Conservation (phyloP, 108 stramenopile species). For the Stephanodiscus minutulus region DNA sequence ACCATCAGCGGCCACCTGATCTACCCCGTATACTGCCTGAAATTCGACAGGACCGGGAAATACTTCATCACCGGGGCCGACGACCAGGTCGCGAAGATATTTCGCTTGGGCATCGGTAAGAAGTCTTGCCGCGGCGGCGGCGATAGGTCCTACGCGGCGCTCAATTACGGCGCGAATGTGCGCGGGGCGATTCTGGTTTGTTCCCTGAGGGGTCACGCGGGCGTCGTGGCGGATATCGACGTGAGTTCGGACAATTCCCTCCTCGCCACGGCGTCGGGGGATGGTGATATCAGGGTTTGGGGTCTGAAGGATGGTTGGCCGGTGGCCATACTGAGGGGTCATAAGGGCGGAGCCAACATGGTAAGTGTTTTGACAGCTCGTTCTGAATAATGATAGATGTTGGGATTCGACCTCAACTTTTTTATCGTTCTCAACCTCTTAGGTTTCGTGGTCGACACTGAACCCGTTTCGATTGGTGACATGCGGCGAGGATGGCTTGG, state of each 20-base stretch:
- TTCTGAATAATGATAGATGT: slow-evolving; percentile 3
- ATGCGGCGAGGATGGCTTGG: slow-evolving; percentile 75
- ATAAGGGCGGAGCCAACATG: slow-evolving; percentile 82
- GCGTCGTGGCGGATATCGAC: slow-evolving; percentile 91
- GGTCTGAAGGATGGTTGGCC: slow-evolving; percentile 85
- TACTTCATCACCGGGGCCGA: slow-evolving; percentile 96
- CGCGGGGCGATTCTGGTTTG: slow-evolving; percentile 82
- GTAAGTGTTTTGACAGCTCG: slow-evolving; percentile 28
- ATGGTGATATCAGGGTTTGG: slow-evolving; percentile 90
- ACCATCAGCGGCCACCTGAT: slow-evolving; percentile 85
- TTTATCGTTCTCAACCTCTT: background rate
- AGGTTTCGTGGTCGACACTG: slow-evolving; percentile 80
- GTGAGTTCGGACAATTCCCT: slow-evolving; percentile 89
- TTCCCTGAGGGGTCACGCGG: slow-evolving; percentile 90
- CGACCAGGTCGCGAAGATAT: slow-evolving; percentile 91
- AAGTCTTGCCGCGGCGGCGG: background rate
- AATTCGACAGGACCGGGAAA: slow-evolving; percentile 87
- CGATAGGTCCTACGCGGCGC: background rate
- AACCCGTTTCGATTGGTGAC: slow-evolving; percentile 80
- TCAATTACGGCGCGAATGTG: slow-evolving; percentile 64
- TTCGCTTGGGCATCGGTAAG: slow-evolving; percentile 60
- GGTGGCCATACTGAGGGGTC: slow-evolving; percentile 82
- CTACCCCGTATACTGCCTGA: slow-evolving; percentile 87
- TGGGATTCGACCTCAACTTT: background rate
- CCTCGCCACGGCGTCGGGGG: slow-evolving; percentile 87